Evolutionary conservation across 2,329 filamentous ascomycete genomes (phyloP).

Genomic region (Tothia fuscella): DNA sequence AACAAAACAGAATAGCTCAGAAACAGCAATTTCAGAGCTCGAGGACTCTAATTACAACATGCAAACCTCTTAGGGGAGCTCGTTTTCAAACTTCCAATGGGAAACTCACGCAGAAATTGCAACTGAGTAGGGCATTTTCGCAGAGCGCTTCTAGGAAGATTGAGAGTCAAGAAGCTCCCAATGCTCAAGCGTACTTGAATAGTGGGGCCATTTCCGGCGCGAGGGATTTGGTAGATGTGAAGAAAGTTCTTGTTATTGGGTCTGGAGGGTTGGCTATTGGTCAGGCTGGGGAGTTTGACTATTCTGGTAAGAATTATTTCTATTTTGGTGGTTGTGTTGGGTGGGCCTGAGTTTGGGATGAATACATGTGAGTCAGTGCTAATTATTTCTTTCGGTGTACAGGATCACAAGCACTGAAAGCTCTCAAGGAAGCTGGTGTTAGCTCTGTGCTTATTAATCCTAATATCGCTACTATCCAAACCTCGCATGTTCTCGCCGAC

Average conservation of each 20-base stretch:
- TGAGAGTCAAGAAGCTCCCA: constrained; percentile 57
- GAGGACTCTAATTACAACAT: no score
- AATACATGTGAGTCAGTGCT: no score
- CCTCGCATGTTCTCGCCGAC: constrained; percentile 87
- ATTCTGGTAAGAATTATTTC: constrained; percentile 59
- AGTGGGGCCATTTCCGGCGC: constrained; percentile 74
- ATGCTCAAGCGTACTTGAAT: constrained; percentile 75
- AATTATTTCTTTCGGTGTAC: no score
- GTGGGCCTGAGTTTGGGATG: background rate
- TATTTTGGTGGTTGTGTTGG: background rate
- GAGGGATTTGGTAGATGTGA: constrained; percentile 71
- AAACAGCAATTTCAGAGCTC: no score
- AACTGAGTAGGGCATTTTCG: constrained; percentile 12
- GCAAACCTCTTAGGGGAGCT: no score
- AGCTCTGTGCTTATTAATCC: constrained; percentile 90
- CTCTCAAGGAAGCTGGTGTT: constrained; percentile 88
- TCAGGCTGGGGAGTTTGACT: constrained; percentile 96
- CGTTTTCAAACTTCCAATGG: background rate
- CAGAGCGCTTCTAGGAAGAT: constrained; percentile 18
- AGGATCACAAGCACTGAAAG: constrained; percentile 95
- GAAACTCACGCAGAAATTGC: no score
- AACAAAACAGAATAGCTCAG: no score
- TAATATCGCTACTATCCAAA: constrained; percentile 97
- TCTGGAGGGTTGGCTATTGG: constrained; percentile 93
- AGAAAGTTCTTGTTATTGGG: constrained; percentile 94